Conservation (phyloP, 371 early-diverging fungal genomes). For the Choanephora cucurbitarum region DNA sequence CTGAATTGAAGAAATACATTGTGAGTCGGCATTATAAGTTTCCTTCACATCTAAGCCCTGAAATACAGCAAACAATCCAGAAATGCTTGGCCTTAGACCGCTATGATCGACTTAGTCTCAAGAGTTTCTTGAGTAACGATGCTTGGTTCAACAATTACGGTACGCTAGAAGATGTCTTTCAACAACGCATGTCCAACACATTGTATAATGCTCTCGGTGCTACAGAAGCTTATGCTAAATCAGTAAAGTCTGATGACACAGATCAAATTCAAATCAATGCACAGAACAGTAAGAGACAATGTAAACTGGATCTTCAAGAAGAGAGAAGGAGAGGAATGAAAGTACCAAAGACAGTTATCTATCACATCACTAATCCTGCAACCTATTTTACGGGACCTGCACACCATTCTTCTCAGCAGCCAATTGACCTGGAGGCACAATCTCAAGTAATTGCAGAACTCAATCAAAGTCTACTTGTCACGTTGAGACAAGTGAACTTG, state of each 20-base stretch:
- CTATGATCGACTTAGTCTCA: slow-evolving; percentile 46
- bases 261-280: slow-evolving; percentile 11
- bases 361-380: slow-evolving; percentile 44
- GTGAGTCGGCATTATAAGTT: slow-evolving; percentile 57
- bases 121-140: slow-evolving; percentile 49
- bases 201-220: slow-evolving; percentile 20
- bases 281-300: slow-evolving; percentile 34
- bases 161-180: slow-evolving; percentile 30
- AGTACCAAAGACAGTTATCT: slow-evolving; percentile 44
- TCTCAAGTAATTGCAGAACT: slow-evolving; percentile 34
- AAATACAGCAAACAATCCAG: slow-evolving; percentile 48
- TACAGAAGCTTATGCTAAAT: slow-evolving; percentile 26
- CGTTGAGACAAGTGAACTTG: slow-evolving; percentile 32
- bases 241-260: slow-evolving; percentile 25
- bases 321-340: slow-evolving; percentile 22
- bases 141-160: slow-evolving; percentile 53
- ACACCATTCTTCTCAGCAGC: slow-evolving; percentile 30
- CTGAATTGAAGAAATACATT: slow-evolving; percentile 69
- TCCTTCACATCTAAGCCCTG: slow-evolving; percentile 47
- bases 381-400: slow-evolving; percentile 46
- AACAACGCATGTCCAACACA: slow-evolving; percentile 10
- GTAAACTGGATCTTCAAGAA: slow-evolving; percentile 37
- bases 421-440: slow-evolving; percentile 29
- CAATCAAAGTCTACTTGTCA: slow-evolving; percentile 28
- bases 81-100: slow-evolving; percentile 56